phyloP scores from a whole-genome alignment of 208 protist species.

The Naegleria gruberi region DNA sequence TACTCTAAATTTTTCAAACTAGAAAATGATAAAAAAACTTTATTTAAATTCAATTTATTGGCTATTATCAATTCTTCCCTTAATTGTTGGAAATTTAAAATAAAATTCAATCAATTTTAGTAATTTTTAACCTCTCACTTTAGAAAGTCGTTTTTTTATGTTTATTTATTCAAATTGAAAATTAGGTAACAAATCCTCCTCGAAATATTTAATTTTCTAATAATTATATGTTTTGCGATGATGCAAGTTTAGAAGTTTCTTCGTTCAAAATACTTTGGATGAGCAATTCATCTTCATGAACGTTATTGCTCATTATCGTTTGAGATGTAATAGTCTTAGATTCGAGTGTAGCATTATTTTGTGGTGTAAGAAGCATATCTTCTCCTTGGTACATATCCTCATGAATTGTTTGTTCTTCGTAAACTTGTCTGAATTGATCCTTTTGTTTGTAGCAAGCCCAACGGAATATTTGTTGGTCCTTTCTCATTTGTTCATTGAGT shows the following conservation, averaged over 20 bases:
- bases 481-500: not conserved
- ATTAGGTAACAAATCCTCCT: too few species aligned
- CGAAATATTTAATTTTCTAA: too few species aligned
- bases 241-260: not conserved
- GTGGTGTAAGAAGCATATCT: not conserved
- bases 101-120: too few species aligned
- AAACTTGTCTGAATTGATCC: not conserved
- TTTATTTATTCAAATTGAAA: too few species aligned
- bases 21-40: too few species aligned
- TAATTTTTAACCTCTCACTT: too few species aligned
- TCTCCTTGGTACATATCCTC: not conserved
- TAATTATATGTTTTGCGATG: too few species aligned
- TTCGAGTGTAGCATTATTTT: not conserved
- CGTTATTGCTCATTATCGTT: not conserved
- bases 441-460: conserved; percentile 19
- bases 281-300: not conserved
- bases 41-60: too few species aligned
- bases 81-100: too few species aligned
- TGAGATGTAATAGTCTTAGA: not conserved
- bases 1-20: too few species aligned
- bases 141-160: too few species aligned
- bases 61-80: too few species aligned
- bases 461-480: conserved; percentile 5
- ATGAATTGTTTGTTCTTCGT: conserved; percentile 11
- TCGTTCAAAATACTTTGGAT: not conserved